Conservation (phyloP, 805 yeast genomes). For the Spathaspora passalidarum region DNA sequence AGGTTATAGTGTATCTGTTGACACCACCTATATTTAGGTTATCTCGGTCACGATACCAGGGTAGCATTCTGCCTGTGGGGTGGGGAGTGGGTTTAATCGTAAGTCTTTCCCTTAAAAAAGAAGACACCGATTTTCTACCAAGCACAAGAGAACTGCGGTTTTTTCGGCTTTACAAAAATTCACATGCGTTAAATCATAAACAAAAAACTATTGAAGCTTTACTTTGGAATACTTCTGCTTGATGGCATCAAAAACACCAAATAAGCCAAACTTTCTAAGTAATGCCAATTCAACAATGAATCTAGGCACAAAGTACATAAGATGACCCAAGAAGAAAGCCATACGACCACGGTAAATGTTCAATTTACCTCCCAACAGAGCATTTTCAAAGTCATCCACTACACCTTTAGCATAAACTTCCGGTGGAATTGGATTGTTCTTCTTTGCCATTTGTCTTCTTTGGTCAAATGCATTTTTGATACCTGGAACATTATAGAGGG, state of each 20-base stretch:
- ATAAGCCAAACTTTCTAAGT: constrained; percentile 31
- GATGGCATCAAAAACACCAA: constrained; percentile 21
- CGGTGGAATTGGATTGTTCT: constrained; percentile 58
- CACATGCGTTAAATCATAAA: too few relatives aligned
- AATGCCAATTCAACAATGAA: constrained; percentile 43
- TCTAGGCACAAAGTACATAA: constrained; percentile 42
- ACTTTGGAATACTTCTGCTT: constrained; percentile 18
- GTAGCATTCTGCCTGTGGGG: constrained; percentile 1
- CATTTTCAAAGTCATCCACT: constrained; percentile 44
- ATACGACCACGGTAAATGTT: constrained; percentile 56
- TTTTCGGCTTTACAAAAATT: too few relatives aligned
- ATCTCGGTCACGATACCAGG: constrained; percentile 38
- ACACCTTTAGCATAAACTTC: constrained; percentile 56
- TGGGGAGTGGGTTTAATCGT: too few relatives aligned
- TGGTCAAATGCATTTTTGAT: constrained; percentile 46
- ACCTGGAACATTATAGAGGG: constrained; percentile 52
- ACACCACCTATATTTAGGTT: constrained; percentile 38
- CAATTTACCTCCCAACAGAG: constrained; percentile 35
- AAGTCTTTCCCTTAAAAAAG: too few relatives aligned
- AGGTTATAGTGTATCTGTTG: constrained; percentile 29
- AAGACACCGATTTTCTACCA: too few relatives aligned
- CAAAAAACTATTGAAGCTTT: constrained; percentile 6
- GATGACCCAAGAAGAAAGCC: constrained; percentile 35
- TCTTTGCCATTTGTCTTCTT: constrained; percentile 58
- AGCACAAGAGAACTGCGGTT: too few relatives aligned